Conservation (phyloP, 371 early-diverging fungal species). For the Conidiobolus coronatus region DNA sequence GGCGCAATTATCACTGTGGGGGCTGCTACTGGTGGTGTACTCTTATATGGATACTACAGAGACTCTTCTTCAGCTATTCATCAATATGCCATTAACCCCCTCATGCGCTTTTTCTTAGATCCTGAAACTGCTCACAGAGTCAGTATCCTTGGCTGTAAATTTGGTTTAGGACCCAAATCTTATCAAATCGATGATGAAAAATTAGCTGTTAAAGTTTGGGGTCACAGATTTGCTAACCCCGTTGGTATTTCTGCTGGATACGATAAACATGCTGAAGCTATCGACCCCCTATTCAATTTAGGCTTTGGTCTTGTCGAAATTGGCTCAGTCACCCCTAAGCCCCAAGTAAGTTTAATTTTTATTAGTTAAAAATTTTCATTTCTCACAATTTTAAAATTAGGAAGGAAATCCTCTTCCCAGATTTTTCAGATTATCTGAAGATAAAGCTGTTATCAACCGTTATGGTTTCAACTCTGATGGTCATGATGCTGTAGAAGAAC, state of each 20-base stretch:
- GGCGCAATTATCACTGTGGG: neutral
- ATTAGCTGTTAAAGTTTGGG: constrained; percentile 30
- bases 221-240: constrained; percentile 39
- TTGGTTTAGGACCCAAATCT: constrained; percentile 29
- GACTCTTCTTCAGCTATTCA: constrained; percentile 51
- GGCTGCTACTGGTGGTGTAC: neutral
- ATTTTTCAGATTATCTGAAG: constrained; percentile 45
- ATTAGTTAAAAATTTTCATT: neutral
- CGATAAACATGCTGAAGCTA: constrained; percentile 65
- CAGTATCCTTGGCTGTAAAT: constrained; percentile 24
- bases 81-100: constrained; percentile 27
- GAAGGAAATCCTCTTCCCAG: constrained; percentile 59
- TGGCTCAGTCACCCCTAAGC: constrained; percentile 55
- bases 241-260: constrained; percentile 70
- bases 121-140: constrained; percentile 43
- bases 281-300: constrained; percentile 45
- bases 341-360: constrained; percentile 23
- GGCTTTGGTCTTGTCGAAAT: constrained; percentile 76
- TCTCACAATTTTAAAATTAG: constrained; percentile 9
- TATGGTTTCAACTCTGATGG: constrained; percentile 77
- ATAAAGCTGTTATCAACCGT: constrained; percentile 56
- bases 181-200: constrained; percentile 16
- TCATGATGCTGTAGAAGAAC: constrained; percentile 20
- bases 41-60: neutral
- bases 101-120: constrained; percentile 32